These are phyloP conservation scores for Aspergillus mulundensis DNA, from an alignment of 495 filamentous ascomycete species.

Conservation along the genomic window DNA sequence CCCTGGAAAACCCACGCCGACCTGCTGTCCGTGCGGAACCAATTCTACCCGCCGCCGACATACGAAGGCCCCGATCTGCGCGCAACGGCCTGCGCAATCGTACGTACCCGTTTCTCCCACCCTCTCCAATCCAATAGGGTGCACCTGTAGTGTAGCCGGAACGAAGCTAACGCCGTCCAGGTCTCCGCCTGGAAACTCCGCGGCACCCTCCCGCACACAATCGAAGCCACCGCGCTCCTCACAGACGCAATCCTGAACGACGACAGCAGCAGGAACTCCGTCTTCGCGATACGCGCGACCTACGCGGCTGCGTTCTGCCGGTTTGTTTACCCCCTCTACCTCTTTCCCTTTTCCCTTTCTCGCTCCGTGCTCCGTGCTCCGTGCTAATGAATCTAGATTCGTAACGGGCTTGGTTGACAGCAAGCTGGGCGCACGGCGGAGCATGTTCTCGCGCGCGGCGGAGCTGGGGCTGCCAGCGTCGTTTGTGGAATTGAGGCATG, in stretches of 20 bases:
- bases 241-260: slow-evolving; percentile 70
- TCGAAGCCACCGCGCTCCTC: slow-evolving; percentile 76
- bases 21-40: slow-evolving; percentile 59
- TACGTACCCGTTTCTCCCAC: slow-evolving; percentile 21
- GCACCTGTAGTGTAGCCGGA: too few species aligned
- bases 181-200: slow-evolving; percentile 58
- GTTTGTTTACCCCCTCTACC: slow-evolving; percentile 13
- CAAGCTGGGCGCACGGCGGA: slow-evolving; percentile 61
- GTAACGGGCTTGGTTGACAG: slow-evolving; percentile 84
- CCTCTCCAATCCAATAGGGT: not conserved
- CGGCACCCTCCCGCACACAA: slow-evolving; percentile 73
- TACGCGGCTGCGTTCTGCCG: slow-evolving; percentile 60
- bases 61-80: slow-evolving; percentile 38
- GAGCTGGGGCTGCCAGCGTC: slow-evolving; percentile 72
- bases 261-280: slow-evolving; percentile 46
- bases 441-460: slow-evolving; percentile 79
- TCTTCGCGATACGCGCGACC: slow-evolving; percentile 52
- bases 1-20: slow-evolving; percentile 69
- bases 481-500: slow-evolving; percentile 87
- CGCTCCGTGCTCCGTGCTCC: too few species aligned
- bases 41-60: slow-evolving; percentile 56
- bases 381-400: too few species aligned
- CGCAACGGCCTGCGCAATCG: slow-evolving; percentile 42
- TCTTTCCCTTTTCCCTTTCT: not conserved
- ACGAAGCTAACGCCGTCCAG: slow-evolving; percentile 20